Evolutionary conservation across 2,329 filamentous ascomycete species (phyloP).

Genomic region (Calonectria pteridis): DNA sequence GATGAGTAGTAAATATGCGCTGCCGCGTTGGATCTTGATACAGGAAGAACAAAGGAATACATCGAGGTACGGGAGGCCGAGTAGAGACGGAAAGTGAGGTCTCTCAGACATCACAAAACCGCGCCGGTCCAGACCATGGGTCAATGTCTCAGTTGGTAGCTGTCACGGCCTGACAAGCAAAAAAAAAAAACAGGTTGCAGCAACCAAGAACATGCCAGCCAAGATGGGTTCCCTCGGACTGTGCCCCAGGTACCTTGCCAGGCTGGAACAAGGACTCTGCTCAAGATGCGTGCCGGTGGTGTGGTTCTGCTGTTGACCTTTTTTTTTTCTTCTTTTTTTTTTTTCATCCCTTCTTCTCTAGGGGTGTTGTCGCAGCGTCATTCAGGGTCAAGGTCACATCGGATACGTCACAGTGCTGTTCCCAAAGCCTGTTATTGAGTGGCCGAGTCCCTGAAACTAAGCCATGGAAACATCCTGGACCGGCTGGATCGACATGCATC

Average conservation of each 20-base stretch:
- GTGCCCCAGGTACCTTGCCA: not conserved
- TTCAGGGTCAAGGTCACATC: slow-evolving; percentile 22
- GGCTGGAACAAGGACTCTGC: not conserved
- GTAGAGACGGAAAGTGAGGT: not conserved
- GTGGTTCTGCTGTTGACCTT: slow-evolving; percentile 12
- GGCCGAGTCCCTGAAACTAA: slow-evolving; percentile 42
- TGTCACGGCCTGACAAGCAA: slow-evolving; percentile 4
- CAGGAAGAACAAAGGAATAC: not conserved
- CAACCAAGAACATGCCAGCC: not conserved
- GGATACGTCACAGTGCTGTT: slow-evolving; percentile 41
- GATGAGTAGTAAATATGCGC: slow-evolving; percentile 1
- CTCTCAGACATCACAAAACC: not conserved
- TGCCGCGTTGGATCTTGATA: not conserved
- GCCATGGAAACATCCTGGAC: slow-evolving; percentile 32
- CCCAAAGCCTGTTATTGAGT: slow-evolving; percentile 30
- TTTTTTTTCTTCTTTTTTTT: slow-evolving; percentile 1
- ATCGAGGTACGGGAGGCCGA: not conserved
- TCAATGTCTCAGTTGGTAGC: slow-evolving; percentile 46
- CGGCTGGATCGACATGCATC: slow-evolving; percentile 18
- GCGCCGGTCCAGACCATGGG: slow-evolving; percentile 34
- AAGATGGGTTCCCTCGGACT: not conserved
- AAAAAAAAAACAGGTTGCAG: slow-evolving; percentile 1
- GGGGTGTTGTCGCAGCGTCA: not conserved
- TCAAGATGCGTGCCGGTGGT: slow-evolving; percentile 12
- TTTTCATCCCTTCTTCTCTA: not conserved